A percentile compares a stretch with the other conserved stretches of the same genome.
Conservation (phyloP, 2,329 filamentous ascomycete species). For the Aureobasidium sp. region DNA sequence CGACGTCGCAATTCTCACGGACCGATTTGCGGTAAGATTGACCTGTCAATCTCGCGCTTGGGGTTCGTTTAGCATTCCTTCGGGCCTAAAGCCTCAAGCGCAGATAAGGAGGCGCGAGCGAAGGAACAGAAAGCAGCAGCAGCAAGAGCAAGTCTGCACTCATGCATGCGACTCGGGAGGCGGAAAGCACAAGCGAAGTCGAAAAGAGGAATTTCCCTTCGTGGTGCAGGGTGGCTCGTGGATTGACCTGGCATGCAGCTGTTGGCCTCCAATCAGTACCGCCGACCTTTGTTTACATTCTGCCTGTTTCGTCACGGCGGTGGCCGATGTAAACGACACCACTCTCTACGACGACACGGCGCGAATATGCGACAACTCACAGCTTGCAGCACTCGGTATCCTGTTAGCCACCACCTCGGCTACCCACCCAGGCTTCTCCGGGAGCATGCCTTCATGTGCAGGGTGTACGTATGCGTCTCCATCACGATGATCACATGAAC, state of each 20-base stretch:
- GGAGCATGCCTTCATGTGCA: constrained; percentile 3
- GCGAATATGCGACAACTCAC: background rate
- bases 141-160: background rate
- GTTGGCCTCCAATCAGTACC: background rate
- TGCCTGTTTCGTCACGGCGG: background rate
- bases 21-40: background rate
- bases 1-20: background rate
- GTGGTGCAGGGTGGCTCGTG: background rate
- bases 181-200: constrained; percentile 4
- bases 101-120: background rate
- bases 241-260: background rate
- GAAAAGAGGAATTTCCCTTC: background rate
- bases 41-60: background rate
- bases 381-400: background rate
- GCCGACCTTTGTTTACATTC: constrained; percentile 7
- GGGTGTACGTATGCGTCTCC: background rate
- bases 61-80: background rate
- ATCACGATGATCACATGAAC: background rate
- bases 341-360: background rate
- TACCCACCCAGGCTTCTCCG: background rate
- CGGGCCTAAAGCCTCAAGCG: background rate
- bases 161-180: constrained; percentile 1
- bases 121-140: constrained; percentile 3
- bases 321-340: background rate
- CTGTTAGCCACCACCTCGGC: background rate